phyloP scores from a whole-genome alignment of 306 rosid genomes.

The Cicer arietinum region DNA sequence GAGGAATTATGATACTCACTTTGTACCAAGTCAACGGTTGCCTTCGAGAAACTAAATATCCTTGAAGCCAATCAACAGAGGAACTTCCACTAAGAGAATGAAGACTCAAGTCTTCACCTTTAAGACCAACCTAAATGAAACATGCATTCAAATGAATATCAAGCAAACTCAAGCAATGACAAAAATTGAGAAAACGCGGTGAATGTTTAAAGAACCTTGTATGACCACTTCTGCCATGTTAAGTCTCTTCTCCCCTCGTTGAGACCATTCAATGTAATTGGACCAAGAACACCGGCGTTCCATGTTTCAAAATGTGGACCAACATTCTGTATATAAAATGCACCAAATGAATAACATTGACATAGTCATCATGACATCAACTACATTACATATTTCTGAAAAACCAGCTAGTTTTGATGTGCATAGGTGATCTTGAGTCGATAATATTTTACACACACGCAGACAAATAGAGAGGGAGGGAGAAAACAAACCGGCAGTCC shows the following conservation, averaged over 20 bases:
- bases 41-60: constrained; percentile 64
- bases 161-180: constrained; percentile 30
- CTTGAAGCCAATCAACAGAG: constrained; percentile 91
- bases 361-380: constrained; percentile 16
- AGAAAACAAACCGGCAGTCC: constrained; percentile 88
- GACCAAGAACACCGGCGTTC: constrained; percentile 98
- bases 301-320: constrained; percentile 98
- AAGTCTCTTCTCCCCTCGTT: constrained; percentile 93
- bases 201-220: constrained; percentile 67
- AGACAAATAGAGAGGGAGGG: constrained; percentile 38
- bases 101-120: constrained; percentile 91
- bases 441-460: not conserved
- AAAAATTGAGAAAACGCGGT: constrained; percentile 14
- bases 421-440: constrained; percentile 18
- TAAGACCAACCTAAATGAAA: constrained; percentile 79
- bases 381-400: constrained; percentile 22
- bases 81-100: constrained; percentile 93
- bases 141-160: constrained; percentile 44
- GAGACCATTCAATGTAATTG: constrained; percentile 79
- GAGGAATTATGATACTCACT: constrained; percentile 63
- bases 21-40: constrained; percentile 97
- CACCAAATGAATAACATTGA: constrained; percentile 34
- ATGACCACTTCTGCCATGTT: constrained; percentile 98
- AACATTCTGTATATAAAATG: constrained; percentile 66
- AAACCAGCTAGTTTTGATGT: constrained; percentile 20